These are phyloP conservation scores for Ganoderma sp. DNA, from an alignment of 1,284 basidiomycete genomes.

Conservation along the genomic window DNA sequence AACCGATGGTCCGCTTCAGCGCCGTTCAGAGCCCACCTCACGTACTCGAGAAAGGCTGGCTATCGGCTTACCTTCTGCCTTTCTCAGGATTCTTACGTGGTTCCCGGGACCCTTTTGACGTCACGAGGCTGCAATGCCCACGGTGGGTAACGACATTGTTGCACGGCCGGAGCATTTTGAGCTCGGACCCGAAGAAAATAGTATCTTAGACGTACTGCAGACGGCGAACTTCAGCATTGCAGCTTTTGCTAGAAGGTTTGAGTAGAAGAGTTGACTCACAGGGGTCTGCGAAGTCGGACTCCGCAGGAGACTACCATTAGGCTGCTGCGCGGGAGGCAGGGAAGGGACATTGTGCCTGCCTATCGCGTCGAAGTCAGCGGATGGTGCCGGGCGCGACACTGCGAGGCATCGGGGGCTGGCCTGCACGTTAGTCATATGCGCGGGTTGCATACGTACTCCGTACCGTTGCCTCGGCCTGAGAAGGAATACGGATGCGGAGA, in stretches of 20 bases:
- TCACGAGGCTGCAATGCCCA: not conserved
- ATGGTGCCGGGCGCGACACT: not conserved
- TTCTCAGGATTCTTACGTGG: not conserved
- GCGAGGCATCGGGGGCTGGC: not conserved
- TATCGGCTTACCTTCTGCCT: not conserved
- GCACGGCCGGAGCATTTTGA: not conserved
- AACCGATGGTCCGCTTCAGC: not conserved
- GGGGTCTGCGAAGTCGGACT: not conserved
- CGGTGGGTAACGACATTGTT: not conserved
- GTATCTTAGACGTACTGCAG: not conserved
- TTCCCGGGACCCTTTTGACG: not conserved
- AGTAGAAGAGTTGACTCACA: not conserved
- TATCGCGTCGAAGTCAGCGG: constrained; percentile 3
- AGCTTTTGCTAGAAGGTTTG: not conserved
- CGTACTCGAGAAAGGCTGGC: not conserved
- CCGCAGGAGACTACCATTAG: not conserved
- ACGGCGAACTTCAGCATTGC: not conserved
- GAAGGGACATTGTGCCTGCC: not conserved
- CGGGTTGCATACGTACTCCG: not conserved
- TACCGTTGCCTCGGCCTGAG: not conserved
- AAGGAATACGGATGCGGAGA: not conserved
- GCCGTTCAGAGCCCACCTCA: not conserved
- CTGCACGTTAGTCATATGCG: not conserved
- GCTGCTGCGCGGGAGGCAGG: not conserved
- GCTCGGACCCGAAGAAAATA: not conserved